phyloP scores from a whole-genome alignment of 73 alveolate genomes.

The Paramecium pentaurelia region DNA sequence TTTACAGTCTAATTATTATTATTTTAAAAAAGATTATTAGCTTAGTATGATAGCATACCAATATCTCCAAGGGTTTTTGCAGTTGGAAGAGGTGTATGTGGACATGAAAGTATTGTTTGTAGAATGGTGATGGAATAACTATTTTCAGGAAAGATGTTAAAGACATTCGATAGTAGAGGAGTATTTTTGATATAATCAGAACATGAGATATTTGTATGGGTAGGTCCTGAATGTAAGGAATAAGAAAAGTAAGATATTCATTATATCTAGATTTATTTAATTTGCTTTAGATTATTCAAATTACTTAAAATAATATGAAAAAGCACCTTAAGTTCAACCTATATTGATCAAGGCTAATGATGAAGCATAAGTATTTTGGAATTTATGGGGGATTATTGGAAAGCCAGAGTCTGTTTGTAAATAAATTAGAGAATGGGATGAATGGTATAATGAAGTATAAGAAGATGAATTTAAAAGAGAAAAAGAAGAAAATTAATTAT shows the following conservation, averaged over 20 bases:
- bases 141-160: conserved; percentile 52
- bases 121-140: conserved; percentile 63
- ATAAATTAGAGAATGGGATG: conserved; percentile 64
- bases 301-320: conserved; percentile 46
- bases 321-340: conserved; percentile 35
- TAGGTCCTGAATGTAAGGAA: conserved; percentile 68
- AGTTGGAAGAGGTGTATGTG: conserved; percentile 74
- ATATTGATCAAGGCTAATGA: background rate
- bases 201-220: conserved; percentile 56
- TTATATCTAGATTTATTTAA: background rate
- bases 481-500: background rate
- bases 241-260: conserved; percentile 56
- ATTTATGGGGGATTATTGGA: conserved; percentile 26
- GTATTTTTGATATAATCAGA: conserved; percentile 69
- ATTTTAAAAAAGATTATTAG: conserved; percentile 76
- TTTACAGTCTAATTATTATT: conserved; percentile 76
- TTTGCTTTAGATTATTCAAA: conserved; percentile 65
- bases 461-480: conserved; percentile 12
- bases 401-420: conserved; percentile 1
- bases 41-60: conserved; percentile 64
- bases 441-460: conserved; percentile 66
- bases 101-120: conserved; percentile 69
- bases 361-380: conserved; percentile 67
- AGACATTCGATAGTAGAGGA: conserved; percentile 75
- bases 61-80: conserved; percentile 77